Percentiles rank a stretch among this genome's conserved stretches.
Conservation (phyloP, 371 early-diverging fungal species). For the Mucor piriformis region DNA sequence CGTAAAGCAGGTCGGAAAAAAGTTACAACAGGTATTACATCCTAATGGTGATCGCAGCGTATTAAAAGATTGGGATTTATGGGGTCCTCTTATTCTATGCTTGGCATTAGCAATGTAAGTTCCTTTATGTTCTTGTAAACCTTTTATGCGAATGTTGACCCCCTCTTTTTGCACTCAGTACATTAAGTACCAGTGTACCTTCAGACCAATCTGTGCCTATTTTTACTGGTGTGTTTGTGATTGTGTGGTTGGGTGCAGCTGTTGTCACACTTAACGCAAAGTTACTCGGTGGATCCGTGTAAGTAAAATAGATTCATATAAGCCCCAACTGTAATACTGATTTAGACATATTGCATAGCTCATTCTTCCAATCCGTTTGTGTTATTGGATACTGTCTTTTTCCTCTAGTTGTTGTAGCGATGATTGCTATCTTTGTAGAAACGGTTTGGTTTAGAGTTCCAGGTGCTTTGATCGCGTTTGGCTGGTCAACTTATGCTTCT, state of each 20-base stretch:
- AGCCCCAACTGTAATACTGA: too few relatives aligned
- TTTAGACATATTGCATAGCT: constrained; percentile 29
- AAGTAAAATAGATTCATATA: too few relatives aligned
- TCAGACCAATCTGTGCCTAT: constrained; percentile 78
- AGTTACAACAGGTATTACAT: constrained; percentile 73
- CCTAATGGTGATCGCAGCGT: constrained; percentile 70
- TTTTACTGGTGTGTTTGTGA: constrained; percentile 89
- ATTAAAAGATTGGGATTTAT: constrained; percentile 90
- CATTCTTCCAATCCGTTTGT: constrained; percentile 94
- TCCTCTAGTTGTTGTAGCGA: constrained; percentile 80
- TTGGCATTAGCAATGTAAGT: constrained; percentile 79
- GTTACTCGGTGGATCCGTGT: constrained; percentile 85
- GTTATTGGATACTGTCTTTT: constrained; percentile 95
- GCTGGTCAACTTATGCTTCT: constrained; percentile 87
- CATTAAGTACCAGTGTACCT: constrained; percentile 67
- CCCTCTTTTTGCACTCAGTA: constrained; percentile 29
- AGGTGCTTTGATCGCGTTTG: constrained; percentile 72
- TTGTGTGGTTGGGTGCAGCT: constrained; percentile 91
- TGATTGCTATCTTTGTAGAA: constrained; percentile 67
- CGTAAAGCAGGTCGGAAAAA: constrained; percentile 70
- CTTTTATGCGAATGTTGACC: neutral
- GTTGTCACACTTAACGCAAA: constrained; percentile 93
- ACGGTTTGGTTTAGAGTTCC: constrained; percentile 68
- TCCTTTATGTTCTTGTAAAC: neutral
- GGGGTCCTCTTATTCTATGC: constrained; percentile 94